These are phyloP conservation scores for Emydomyces testavorans DNA, from an alignment of 2,329 filamentous ascomycete genomes.

Conservation along the genomic window DNA sequence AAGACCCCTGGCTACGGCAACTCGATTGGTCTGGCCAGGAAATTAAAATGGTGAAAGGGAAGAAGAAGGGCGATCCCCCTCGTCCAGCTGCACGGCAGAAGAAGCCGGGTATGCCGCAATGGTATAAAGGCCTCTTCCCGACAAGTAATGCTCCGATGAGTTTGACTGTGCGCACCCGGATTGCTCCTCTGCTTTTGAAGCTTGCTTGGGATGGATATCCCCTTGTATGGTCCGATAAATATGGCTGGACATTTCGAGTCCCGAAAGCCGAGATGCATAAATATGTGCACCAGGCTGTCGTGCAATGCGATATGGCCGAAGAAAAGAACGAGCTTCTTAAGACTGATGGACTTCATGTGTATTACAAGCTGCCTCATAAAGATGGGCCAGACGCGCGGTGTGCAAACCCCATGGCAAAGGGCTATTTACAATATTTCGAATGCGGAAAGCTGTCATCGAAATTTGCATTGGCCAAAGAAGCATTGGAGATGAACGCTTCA, in stretches of 20 bases:
- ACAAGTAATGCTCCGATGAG: slow-evolving; percentile 56
- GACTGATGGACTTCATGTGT: slow-evolving; percentile 54
- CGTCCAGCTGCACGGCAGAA: slow-evolving; percentile 75
- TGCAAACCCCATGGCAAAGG: slow-evolving; percentile 77
- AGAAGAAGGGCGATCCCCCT: slow-evolving; percentile 71
- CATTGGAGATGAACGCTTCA: slow-evolving; percentile 94
- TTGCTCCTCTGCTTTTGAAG: slow-evolving; percentile 73
- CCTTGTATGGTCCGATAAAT: slow-evolving; percentile 81
- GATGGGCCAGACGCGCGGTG: slow-evolving; percentile 80
- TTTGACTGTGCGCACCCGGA: slow-evolving; percentile 73
- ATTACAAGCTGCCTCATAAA: slow-evolving; percentile 94
- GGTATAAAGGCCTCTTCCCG: slow-evolving; percentile 85
- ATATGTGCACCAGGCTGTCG: slow-evolving; percentile 61
- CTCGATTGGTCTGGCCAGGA: slow-evolving; percentile 94
- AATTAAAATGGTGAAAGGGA: slow-evolving; percentile 79
- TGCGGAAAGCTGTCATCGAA: slow-evolving; percentile 77
- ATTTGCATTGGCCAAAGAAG: slow-evolving; percentile 82
- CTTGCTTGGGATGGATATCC: slow-evolving; percentile 84
- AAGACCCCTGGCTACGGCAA: slow-evolving; percentile 84
- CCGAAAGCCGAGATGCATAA: slow-evolving; percentile 48
- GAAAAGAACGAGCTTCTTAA: slow-evolving; percentile 56
- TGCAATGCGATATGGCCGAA: slow-evolving; percentile 60
- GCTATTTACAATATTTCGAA: slow-evolving; percentile 84
- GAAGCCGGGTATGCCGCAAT: slow-evolving; percentile 84
- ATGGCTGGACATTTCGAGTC: slow-evolving; percentile 87